These are phyloP conservation scores for Chenopodium quinoa DNA, from an alignment of 148 eudicot genomes.

Conservation along the genomic window DNA sequence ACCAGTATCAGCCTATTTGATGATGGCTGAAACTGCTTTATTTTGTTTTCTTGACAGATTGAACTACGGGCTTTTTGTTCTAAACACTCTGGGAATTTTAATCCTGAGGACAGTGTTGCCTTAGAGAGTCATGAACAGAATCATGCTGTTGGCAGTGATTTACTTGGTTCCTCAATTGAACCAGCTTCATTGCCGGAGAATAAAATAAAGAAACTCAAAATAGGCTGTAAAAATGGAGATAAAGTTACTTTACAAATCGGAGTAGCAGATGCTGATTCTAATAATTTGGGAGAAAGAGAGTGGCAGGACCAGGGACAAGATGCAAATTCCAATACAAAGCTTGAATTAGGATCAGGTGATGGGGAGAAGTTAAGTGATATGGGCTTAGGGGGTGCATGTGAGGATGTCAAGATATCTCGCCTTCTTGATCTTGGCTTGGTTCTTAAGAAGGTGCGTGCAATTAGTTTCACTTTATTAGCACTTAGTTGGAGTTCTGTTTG, in stretches of 20 bases:
- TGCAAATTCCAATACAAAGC: constrained; percentile 28
- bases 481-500: constrained; percentile 1
- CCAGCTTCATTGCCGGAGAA: constrained; percentile 22
- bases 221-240: constrained; percentile 55
- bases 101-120: constrained; percentile 20
- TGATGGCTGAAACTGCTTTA: neutral
- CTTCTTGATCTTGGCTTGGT: constrained; percentile 40
- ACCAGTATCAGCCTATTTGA: too few relatives aligned
- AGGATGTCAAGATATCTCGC: constrained; percentile 38
- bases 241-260: constrained; percentile 40
- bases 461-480: neutral
- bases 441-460: constrained; percentile 67
- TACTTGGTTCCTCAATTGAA: constrained; percentile 26
- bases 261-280: constrained; percentile 26
- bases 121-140: constrained; percentile 32
- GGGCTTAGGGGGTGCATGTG: constrained; percentile 29
- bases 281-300: constrained; percentile 31
- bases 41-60: constrained; percentile 42
- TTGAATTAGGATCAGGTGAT: constrained; percentile 38
- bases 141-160: constrained; percentile 33
- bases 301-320: constrained; percentile 32
- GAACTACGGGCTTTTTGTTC: constrained; percentile 87
- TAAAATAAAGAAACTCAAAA: constrained; percentile 47
- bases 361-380: constrained; percentile 27
- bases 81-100: constrained; percentile 65